Percentiles rank a stretch among this genome's conserved stretches.
Conservation (phyloP, 805 yeast species). For the Sporopachydermia lactativora region DNA sequence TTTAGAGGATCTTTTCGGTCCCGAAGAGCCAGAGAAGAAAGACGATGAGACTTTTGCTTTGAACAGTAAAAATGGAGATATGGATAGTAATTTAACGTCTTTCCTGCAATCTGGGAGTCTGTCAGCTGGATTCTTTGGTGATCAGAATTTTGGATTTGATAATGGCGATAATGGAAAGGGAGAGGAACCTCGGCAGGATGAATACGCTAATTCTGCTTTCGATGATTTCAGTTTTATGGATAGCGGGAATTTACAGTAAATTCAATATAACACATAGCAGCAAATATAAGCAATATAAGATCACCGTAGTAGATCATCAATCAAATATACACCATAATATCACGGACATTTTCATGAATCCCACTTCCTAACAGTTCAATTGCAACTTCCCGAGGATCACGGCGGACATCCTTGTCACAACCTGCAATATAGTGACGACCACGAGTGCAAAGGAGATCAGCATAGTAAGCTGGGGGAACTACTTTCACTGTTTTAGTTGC, state of each 20-base stretch:
- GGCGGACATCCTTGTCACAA: background rate
- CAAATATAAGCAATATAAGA: background rate
- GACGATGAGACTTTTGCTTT: slow-evolving; percentile 1
- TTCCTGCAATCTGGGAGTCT: background rate
- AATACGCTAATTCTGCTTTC: background rate
- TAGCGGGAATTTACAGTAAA: background rate
- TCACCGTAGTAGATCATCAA: background rate
- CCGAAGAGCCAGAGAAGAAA: background rate
- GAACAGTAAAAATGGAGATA: background rate
- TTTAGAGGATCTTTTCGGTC: background rate
- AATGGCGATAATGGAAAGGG: background rate
- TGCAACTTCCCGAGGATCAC: background rate
- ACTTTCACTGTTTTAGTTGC: slow-evolving; percentile 21
- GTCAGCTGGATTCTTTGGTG: background rate
- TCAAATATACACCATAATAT: background rate
- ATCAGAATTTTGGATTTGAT: background rate
- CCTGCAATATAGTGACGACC: slow-evolving; percentile 8
- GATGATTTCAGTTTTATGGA: slow-evolving; percentile 1
- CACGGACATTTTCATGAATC: background rate
- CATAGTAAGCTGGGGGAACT: slow-evolving; percentile 21
- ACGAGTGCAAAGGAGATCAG: slow-evolving; percentile 19
- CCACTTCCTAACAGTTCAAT: background rate
- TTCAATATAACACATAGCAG: too few species aligned
- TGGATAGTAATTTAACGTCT: background rate
- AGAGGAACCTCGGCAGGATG: background rate